phyloP scores from a whole-genome alignment of 2,329 filamentous ascomycete species.

The Colletotrichum euphorbiae region DNA sequence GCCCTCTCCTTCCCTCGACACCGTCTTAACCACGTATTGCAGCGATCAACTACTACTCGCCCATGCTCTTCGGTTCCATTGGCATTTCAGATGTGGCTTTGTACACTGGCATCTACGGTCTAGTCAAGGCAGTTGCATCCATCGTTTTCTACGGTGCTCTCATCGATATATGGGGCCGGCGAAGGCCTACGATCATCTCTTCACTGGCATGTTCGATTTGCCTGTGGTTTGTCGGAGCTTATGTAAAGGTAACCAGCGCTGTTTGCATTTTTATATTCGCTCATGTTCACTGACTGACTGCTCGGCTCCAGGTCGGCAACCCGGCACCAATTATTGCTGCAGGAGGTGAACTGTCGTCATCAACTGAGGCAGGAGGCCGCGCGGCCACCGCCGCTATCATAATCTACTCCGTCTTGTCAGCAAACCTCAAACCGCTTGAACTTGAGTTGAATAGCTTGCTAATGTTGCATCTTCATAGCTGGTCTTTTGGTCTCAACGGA shows the following conservation, averaged over 20 bases:
- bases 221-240: slow-evolving; percentile 64
- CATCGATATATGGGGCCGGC: slow-evolving; percentile 55
- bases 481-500: slow-evolving; percentile 58
- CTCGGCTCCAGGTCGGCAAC: slow-evolving; percentile 52
- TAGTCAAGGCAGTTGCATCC: slow-evolving; percentile 56
- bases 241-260: slow-evolving; percentile 56
- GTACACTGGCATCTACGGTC: slow-evolving; percentile 64
- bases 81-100: slow-evolving; percentile 59
- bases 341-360: slow-evolving; percentile 55
- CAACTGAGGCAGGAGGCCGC: slow-evolving; percentile 59
- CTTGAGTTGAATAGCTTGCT: no score
- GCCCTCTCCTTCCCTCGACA: not conserved
- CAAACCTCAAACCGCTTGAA: not conserved
- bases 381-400: slow-evolving; percentile 67
- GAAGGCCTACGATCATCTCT: slow-evolving; percentile 58
- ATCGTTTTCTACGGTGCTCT: slow-evolving; percentile 55
- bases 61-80: slow-evolving; percentile 55
- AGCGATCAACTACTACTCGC: slow-evolving; percentile 58
- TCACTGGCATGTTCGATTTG: slow-evolving; percentile 60
- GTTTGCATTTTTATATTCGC: not conserved
- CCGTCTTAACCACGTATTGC: slow-evolving; percentile 15
- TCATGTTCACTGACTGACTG: not conserved
- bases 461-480: slow-evolving; percentile 43
- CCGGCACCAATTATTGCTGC: slow-evolving; percentile 57
- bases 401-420: slow-evolving; percentile 65